phyloP scores from a whole-genome alignment of 306 rosid genomes.

The Acmispon strigosus region DNA sequence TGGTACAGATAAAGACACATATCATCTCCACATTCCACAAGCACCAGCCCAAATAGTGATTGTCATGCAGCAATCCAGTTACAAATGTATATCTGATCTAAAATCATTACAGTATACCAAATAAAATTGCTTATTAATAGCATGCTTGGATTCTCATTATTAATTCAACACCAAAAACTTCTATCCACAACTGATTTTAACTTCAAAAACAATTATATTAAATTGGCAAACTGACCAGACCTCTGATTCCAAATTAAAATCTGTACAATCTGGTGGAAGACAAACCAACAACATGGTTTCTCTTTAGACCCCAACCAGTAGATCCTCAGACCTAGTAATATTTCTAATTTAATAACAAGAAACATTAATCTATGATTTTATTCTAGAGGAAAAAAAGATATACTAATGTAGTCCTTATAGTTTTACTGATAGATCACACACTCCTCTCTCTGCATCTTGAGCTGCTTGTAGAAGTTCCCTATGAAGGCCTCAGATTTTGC shows the following conservation, averaged over 20 bases:
- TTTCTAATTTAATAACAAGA: not conserved
- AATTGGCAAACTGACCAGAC: conserved; percentile 1
- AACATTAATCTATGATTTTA: not conserved
- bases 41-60: not conserved
- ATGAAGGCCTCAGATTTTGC: conserved; percentile 76
- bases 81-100: not conserved
- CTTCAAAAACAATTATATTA: not conserved
- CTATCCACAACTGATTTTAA: too few relatives aligned
- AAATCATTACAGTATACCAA: too few relatives aligned
- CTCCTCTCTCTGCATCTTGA: conserved; percentile 82
- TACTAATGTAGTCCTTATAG: conserved; percentile 6
- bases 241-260: not conserved
- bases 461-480: conserved; percentile 70
- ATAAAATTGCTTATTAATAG: not conserved
- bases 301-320: not conserved
- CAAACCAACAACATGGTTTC: not conserved
- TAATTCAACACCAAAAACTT: too few relatives aligned
- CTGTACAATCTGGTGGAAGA: conserved; percentile 2
- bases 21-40: too few relatives aligned
- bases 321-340: conserved; percentile 14
- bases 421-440: conserved; percentile 43
- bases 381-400: not conserved
- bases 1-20: not conserved
- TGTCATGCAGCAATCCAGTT: not conserved
- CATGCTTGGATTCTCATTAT: too few relatives aligned